Conservation (phyloP, 2,329 filamentous ascomycete genomes). For the Scytalidium sp. region DNA sequence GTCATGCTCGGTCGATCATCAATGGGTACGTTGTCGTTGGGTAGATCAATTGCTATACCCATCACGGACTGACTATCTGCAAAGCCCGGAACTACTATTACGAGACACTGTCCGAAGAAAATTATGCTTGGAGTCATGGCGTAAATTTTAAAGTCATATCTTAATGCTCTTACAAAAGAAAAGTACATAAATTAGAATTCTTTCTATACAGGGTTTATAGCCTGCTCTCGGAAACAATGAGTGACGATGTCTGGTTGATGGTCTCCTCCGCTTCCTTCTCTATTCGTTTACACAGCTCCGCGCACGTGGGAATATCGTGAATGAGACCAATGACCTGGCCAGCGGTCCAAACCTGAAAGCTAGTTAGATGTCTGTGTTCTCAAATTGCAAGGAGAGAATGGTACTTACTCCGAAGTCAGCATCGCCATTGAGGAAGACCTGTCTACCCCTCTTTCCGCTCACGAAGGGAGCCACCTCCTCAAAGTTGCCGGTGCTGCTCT, state of each 20-base stretch:
- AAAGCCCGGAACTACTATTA: no score
- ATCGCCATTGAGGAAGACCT: slow-evolving; percentile 93
- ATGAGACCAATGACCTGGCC: slow-evolving; percentile 92
- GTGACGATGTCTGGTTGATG: slow-evolving; percentile 54
- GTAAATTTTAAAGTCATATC: no score
- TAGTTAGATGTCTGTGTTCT: slow-evolving; percentile 9
- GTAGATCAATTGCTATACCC: no score
- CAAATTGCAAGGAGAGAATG: slow-evolving; percentile 2
- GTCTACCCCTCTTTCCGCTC: slow-evolving; percentile 82
- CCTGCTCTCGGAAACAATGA: slow-evolving; percentile 58
- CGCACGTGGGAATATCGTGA: slow-evolving; percentile 77
- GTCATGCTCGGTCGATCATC: no score
- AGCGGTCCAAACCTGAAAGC: slow-evolving; percentile 82
- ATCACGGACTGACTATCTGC: no score
- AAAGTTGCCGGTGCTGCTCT: slow-evolving; percentile 83
- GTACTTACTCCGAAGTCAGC: slow-evolving; percentile 78
- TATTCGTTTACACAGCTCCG: slow-evolving; percentile 66
- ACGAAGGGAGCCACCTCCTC: slow-evolving; percentile 83
- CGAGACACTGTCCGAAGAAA: no score
- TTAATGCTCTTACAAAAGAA: not conserved
- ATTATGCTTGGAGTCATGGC: no score
- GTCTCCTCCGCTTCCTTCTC: slow-evolving; percentile 72
- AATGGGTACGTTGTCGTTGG: no score
- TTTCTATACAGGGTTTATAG: no score
- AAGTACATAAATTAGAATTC: not conserved